Percentiles rank a stretch among this genome's conserved stretches.
These are phyloP conservation scores for Sporothrix humicola DNA, from an alignment of 2,329 filamentous ascomycete species.

Conservation along the genomic window DNA sequence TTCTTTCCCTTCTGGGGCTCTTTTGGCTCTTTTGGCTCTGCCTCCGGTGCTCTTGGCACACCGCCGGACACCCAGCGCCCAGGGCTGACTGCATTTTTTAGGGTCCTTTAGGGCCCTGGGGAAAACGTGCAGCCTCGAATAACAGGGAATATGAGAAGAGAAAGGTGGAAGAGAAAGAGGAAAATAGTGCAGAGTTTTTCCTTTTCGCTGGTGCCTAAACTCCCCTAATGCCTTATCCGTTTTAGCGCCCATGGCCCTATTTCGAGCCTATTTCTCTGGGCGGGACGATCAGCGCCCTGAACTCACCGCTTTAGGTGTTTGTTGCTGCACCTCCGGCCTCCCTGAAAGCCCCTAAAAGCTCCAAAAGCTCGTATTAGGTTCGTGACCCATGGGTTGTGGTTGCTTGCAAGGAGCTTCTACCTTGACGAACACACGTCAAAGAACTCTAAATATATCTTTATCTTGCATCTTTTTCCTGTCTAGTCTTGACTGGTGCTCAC, in stretches of 20 bases:
- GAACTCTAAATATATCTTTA: constrained; percentile 18
- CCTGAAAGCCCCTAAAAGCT: neutral
- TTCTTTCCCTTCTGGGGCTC: neutral
- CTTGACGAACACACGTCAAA: neutral
- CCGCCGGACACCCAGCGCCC: neutral
- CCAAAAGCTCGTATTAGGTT: constrained; percentile 11
- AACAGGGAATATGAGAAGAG: too few species aligned
- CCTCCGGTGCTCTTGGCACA: constrained; percentile 23
- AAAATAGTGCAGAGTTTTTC: too few species aligned
- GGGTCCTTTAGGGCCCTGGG: neutral
- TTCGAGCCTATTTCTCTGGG: constrained; percentile 7
- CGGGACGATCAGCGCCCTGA: neutral
- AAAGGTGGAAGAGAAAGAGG: too few species aligned
- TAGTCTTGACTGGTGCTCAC: neutral
- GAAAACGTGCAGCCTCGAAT: too few species aligned
- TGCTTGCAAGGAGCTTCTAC: neutral
- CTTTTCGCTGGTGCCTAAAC: neutral
- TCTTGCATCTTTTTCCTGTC: too few species aligned
- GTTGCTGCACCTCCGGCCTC: neutral
- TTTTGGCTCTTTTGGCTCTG: constrained; percentile 17
- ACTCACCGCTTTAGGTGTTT: neutral
- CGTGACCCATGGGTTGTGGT: neutral
- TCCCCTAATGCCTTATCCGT: neutral
- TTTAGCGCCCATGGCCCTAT: neutral
- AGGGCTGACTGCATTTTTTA: constrained; percentile 22